Percentiles rank a stretch among this genome's conserved stretches.
Conservation (phyloP, 805 yeast species). For the Alloascoidea africana region DNA sequence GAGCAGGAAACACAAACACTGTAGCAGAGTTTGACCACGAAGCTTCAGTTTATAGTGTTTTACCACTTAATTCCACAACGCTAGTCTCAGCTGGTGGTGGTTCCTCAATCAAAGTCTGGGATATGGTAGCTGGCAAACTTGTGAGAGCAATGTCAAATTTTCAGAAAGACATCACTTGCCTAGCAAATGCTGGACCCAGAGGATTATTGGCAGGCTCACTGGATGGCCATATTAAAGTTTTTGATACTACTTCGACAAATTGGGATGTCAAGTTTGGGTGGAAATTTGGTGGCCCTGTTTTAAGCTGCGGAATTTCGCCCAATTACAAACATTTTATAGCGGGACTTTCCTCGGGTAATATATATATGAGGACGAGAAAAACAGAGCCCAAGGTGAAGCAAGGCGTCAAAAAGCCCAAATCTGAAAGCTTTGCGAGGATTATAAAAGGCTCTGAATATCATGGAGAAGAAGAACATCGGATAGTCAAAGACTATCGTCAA, state of each 20-base stretch:
- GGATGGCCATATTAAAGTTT: conserved; percentile 95
- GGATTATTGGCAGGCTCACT: conserved; percentile 89
- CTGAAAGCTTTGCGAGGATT: conserved; percentile 60
- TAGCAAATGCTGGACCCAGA: conserved; percentile 55
- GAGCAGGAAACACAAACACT: conserved; percentile 35
- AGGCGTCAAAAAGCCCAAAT: conserved; percentile 26
- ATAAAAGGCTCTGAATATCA: conserved; percentile 82
- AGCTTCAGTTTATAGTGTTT: conserved; percentile 74
- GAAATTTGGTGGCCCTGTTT: conserved; percentile 89
- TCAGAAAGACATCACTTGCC: conserved; percentile 84
- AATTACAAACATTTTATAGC: conserved; percentile 78
- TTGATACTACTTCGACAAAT: conserved; percentile 54
- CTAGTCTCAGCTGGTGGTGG: conserved; percentile 75
- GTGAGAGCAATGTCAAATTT: conserved; percentile 69
- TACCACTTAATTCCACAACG: conserved; percentile 62
- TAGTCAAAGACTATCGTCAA: conserved; percentile 42
- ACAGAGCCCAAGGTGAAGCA: conserved; percentile 40
- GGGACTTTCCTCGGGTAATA: conserved; percentile 79
- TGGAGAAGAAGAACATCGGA: conserved; percentile 75
- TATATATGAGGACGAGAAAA: conserved; percentile 80
- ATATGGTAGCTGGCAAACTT: conserved; percentile 61
- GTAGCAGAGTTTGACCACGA: conserved; percentile 55
- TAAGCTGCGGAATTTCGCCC: conserved; percentile 84
- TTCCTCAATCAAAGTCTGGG: conserved; percentile 81
- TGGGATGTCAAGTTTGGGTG: conserved; percentile 81